phyloP scores from a whole-genome alignment of 352 stramenopile genomes.

The Globisporangium paddicum region DNA sequence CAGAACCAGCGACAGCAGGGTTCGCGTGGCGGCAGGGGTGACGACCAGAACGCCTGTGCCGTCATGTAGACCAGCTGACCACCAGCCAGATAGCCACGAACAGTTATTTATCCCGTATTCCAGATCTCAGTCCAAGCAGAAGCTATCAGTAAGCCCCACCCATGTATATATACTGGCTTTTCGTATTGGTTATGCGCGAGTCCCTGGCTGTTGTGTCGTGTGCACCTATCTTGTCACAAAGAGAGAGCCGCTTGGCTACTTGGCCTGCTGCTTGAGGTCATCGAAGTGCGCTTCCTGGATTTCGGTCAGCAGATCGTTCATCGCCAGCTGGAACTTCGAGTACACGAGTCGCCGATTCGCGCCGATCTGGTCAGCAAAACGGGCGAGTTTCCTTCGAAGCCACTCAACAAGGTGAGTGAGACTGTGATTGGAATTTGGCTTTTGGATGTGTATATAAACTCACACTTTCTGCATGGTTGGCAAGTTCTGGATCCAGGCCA shows the following conservation, averaged over 20 bases:
- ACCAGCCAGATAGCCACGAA: constrained; percentile 6
- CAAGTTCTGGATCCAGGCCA: constrained; percentile 69
- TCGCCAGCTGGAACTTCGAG: constrained; percentile 64
- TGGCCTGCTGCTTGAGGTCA: constrained; percentile 37
- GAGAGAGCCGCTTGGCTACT: no score
- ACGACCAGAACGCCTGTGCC: constrained; percentile 54
- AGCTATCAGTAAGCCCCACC: not conserved
- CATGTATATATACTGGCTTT: not conserved
- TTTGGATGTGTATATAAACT: no score
- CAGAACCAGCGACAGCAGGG: constrained; percentile 23
- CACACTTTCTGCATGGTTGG: constrained; percentile 82
- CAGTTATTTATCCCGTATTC: constrained; percentile 17
- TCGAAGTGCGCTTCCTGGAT: constrained; percentile 64
- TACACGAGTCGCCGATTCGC: constrained; percentile 45
- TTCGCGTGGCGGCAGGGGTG: constrained; percentile 11
- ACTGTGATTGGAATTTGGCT: no score
- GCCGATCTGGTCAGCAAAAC: constrained; percentile 75
- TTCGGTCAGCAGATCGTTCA: constrained; percentile 69
- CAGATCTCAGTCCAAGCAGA: not conserved
- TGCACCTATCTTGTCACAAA: no score
- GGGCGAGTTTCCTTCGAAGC: constrained; percentile 60
- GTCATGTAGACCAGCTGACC: constrained; percentile 27
- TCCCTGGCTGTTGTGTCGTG: not conserved
- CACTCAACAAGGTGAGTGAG: not conserved
- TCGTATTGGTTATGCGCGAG: not conserved